Evolutionary conservation across 2,329 filamentous ascomycete genomes (phyloP).

Genomic region (Triangularia verruculosa): DNA sequence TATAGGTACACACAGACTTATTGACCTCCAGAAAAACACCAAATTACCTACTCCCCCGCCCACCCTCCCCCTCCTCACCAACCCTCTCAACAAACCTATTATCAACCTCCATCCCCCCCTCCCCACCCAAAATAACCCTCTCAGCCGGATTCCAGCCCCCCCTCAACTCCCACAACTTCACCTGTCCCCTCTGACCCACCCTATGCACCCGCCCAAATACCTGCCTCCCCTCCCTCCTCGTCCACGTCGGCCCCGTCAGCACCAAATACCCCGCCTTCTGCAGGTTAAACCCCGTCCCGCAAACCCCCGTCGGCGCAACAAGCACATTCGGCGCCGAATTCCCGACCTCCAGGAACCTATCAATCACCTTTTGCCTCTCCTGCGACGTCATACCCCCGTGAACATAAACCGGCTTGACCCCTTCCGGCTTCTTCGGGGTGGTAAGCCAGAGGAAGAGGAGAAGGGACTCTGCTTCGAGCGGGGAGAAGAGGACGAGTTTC

Average conservation of each 20-base stretch:
- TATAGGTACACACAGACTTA: too few species aligned
- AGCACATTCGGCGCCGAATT: constrained; percentile 25
- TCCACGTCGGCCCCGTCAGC: constrained; percentile 23
- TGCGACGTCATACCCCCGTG: constrained; percentile 2
- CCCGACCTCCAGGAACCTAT: constrained; percentile 17
- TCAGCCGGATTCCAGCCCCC: constrained; percentile 25
- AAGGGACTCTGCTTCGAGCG: constrained; percentile 21
- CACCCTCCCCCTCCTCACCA: not conserved
- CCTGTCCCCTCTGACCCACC: constrained; percentile 23
- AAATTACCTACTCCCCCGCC: not conserved
- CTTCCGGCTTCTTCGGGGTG: not conserved
- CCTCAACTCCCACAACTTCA: constrained; percentile 17
- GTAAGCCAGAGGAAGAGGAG: constrained; percentile 15
- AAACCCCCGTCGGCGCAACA: constrained; percentile 18
- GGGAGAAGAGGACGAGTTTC: constrained; percentile 23
- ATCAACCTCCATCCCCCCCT: not conserved
- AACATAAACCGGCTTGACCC: constrained; percentile 19
- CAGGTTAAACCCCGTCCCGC: constrained; percentile 26
- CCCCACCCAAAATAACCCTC: constrained; percentile 15
- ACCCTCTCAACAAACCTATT: not conserved
- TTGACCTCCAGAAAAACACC: too few species aligned
- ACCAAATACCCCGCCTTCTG: constrained; percentile 23
- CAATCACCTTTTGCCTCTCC: constrained; percentile 11
- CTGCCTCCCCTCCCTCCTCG: constrained; percentile 24
- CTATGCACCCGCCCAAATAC: constrained; percentile 23